Evolutionary conservation across 176 grass and related monocot genomes (phyloP).

Genomic region (Ensete glaucum): DNA sequence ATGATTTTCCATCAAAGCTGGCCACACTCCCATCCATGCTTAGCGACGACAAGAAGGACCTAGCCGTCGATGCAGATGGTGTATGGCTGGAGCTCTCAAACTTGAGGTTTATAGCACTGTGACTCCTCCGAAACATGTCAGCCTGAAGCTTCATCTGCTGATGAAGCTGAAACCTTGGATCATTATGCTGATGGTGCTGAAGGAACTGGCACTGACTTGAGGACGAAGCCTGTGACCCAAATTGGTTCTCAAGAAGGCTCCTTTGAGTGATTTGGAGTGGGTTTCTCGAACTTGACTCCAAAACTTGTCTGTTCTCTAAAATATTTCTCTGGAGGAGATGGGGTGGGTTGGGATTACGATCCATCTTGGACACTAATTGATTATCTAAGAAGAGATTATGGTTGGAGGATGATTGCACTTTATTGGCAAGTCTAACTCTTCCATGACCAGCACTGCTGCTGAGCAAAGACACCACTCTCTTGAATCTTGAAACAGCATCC

Average conservation of each 20-base stretch:
- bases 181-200: constrained; percentile 27
- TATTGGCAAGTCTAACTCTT: constrained; percentile 45
- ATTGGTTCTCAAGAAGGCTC: constrained; percentile 31
- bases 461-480: constrained; percentile 62
- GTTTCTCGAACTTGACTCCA: constrained; percentile 31
- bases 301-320: constrained; percentile 11
- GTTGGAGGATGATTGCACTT: constrained; percentile 26
- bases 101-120: constrained; percentile 57
- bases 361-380: constrained; percentile 15
- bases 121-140: constrained; percentile 65
- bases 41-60: constrained; percentile 73
- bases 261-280: constrained; percentile 28
- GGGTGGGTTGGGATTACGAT: constrained; percentile 15
- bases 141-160: constrained; percentile 61
- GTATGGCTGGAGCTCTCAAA: constrained; percentile 43
- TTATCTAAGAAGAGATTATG: constrained; percentile 44
- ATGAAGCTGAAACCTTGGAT: constrained; percentile 36
- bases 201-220: constrained; percentile 38
- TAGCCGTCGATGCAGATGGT: constrained; percentile 44
- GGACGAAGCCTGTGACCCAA: not conserved
- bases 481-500: constrained; percentile 72
- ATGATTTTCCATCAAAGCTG: constrained; percentile 61
- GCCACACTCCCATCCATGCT: constrained; percentile 75
- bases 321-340: constrained; percentile 25
- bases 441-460: constrained; percentile 43